Percentiles rank a stretch among this genome's conserved stretches.
Evolutionary conservation across 2,329 filamentous ascomycete species (phyloP).

Genomic region (Albophoma yamanashiensis): DNA sequence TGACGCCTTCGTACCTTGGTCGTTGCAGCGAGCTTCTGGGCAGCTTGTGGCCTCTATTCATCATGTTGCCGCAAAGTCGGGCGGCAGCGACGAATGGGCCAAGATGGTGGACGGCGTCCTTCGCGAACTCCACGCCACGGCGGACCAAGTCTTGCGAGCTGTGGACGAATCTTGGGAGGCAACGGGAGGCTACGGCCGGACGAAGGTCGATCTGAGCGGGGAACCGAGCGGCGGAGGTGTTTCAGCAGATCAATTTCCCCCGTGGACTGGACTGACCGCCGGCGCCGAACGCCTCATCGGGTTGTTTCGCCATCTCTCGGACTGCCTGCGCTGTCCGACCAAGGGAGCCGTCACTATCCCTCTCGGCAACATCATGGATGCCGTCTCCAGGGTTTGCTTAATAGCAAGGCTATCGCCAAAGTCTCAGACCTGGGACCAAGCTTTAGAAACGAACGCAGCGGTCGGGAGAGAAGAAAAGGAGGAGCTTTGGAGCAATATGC

Average conservation of each 20-base stretch:
- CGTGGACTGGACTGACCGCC: conserved; percentile 65
- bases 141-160: conserved; percentile 67
- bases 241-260: conserved; percentile 41
- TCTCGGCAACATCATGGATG: conserved; percentile 55
- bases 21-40: conserved; percentile 47
- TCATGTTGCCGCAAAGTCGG: conserved; percentile 72
- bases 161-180: conserved; percentile 77
- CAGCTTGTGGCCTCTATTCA: conserved; percentile 61
- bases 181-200: conserved; percentile 35
- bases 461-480: conserved; percentile 75
- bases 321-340: conserved; percentile 54
- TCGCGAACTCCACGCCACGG: conserved; percentile 55
- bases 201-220: conserved; percentile 31
- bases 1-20: conserved; percentile 33
- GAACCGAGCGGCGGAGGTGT: conserved; percentile 37
- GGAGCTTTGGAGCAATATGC: conserved; percentile 61
- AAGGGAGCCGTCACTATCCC: conserved; percentile 56
- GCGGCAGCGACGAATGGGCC: conserved; percentile 67
- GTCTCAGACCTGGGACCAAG: conserved; percentile 35
- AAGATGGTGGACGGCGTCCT: conserved; percentile 53
- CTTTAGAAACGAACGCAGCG: conserved; percentile 57
- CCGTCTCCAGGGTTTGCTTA: conserved; percentile 59
- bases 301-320: conserved; percentile 53
- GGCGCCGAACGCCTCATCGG: conserved; percentile 60
- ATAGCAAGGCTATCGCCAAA: conserved; percentile 43